Conservation (phyloP, 768 basidiomycete genomes). For the Tulasnella sp. region DNA sequence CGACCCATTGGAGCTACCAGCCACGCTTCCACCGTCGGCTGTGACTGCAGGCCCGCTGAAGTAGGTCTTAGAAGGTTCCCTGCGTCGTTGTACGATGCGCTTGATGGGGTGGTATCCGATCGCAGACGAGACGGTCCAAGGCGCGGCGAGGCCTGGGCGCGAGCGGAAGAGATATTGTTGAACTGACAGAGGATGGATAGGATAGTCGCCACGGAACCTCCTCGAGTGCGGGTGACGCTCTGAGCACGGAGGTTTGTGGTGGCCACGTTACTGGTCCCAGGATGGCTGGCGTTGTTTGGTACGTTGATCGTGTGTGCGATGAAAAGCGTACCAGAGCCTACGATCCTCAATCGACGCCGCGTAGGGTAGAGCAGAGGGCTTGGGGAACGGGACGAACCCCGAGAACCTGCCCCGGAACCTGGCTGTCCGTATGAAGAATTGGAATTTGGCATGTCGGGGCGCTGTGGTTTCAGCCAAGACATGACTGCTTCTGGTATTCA, state of each 20-base stretch:
- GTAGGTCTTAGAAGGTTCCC: too few species aligned
- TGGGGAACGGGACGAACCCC: constrained; percentile 4
- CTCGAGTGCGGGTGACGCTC: constrained; percentile 52
- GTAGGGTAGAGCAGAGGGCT: constrained; percentile 1
- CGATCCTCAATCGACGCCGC: constrained; percentile 27
- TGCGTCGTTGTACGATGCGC: neutral
- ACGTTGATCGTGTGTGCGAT: constrained; percentile 60
- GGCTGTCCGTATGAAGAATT: neutral
- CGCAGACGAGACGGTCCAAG: neutral
- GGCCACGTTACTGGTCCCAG: constrained; percentile 37
- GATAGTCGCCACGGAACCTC: constrained; percentile 61
- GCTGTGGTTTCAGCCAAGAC: constrained; percentile 18
- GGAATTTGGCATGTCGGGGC: neutral
- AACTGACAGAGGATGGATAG: constrained; percentile 67
- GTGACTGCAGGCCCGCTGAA: neutral
- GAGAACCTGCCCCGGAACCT: neutral
- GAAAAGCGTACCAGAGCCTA: constrained; percentile 73
- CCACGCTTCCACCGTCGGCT: constrained; percentile 45
- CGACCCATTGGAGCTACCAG: constrained; percentile 66
- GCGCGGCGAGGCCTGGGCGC: neutral
- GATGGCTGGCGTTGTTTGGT: constrained; percentile 28
- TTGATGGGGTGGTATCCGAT: neutral
- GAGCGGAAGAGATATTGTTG: neutral
- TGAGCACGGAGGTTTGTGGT: constrained; percentile 55
- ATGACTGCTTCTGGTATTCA: neutral